Evolutionary conservation across 1,139 yeast species (phyloP), one percentile per base, ranked within the genome.

Genomic region (Taphrina pruni): DNA sequence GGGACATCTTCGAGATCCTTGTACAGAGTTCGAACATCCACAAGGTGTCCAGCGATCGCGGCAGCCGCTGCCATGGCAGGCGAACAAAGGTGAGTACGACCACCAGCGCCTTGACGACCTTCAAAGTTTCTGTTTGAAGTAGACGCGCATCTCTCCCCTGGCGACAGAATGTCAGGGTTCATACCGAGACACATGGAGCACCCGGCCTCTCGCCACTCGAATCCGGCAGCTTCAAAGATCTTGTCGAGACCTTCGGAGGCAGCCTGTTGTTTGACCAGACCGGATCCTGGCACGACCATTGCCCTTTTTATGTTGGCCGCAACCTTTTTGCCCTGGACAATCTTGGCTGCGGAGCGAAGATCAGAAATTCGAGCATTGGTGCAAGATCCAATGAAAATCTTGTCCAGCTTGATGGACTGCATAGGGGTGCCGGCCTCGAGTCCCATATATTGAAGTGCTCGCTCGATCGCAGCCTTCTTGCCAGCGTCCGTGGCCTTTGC

Each of bases 61-160:
- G 99, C 98, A 48, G 97, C 97, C 32, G 99, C 99, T 62, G 99
- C 98, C 99, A 94, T 94, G 45, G 97, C 97, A 48, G 99, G 99
- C 17, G 97, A 91, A 96, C 93, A 91, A 78, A 94, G 85, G 78
- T 94, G 99, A 32, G 98, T 94, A 82, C 99, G 87, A n/a, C 97
- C 91, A 71, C 81, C 82, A 66, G 97, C 97, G 81, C 99, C 99
- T 83, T 94, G 99, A 81, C 99, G 94, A 76, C 99, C 99, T 81
- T 94, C 97, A 78, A 94, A 94, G 83, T 94, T 94, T 85, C 99
- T 89, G 84, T 94, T 94, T 39, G 98, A 93, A 41, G 99, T 94
- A 32, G 98, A 93, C 6, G 99, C 99, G 83, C 99, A 94, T 81
- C 99, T 88, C 81, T 94, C 99, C 77, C 89, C 86, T 60, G 98